Percentiles rank a stretch among this genome's conserved stretches.
phyloP scores from a whole-genome alignment of 2,329 filamentous ascomycete species.

The Exophiala mesophila region DNA sequence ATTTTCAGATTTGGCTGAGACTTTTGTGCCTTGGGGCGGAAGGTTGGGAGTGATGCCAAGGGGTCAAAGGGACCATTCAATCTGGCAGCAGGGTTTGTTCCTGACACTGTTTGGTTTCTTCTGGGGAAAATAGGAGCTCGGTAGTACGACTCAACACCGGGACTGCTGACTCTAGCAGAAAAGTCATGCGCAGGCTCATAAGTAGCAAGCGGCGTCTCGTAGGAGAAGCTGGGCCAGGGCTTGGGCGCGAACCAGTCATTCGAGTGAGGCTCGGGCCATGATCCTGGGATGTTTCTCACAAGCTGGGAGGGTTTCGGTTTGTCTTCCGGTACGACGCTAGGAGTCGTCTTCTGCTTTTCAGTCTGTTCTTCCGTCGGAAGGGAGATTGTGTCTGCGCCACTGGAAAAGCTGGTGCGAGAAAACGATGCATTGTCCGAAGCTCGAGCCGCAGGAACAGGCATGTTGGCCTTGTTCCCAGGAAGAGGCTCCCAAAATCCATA shows the following conservation, averaged over 20 bases:
- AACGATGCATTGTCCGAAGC: no score
- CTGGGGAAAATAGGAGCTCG: conserved; percentile 3
- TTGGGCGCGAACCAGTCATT: conserved; percentile 9
- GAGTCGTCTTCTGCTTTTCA: conserved; percentile 5
- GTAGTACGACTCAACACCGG: not conserved
- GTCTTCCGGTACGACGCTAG: not conserved
- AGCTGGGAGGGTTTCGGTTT: not conserved
- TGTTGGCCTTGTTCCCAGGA: no score
- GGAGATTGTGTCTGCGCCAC: no score
- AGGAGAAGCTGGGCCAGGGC: no score
- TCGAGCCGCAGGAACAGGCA: no score
- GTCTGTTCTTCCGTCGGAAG: no score
- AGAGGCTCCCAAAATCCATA: no score
- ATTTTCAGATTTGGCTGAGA: conserved; percentile 15
- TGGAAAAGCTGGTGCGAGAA: no score
- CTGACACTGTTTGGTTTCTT: conserved; percentile 27
- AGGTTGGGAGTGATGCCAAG: conserved; percentile 10
- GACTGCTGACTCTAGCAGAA: not conserved
- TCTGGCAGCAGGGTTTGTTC: conserved; percentile 26
- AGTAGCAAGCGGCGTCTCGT: no score
- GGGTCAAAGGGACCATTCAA: conserved; percentile 28
- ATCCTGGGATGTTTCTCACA: conserved; percentile 3
- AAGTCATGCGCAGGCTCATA: conserved; percentile 4
- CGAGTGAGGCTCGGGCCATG: conserved; percentile 14
- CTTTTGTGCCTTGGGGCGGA: conserved; percentile 9